Evolutionary conservation across 176 grass and related monocot genomes (phyloP).

Genomic region (Oryza nivara): DNA sequence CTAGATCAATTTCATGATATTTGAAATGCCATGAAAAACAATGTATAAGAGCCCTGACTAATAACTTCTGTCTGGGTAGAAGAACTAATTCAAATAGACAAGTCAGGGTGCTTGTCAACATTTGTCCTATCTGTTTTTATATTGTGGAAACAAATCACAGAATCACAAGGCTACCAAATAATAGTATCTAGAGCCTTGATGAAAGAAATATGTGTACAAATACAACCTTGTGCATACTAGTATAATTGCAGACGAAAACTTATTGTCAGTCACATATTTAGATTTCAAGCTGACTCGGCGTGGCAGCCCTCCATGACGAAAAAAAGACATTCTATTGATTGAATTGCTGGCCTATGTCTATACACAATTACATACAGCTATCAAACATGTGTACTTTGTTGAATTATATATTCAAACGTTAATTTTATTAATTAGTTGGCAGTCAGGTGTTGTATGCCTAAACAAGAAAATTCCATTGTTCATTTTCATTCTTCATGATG

Average conservation of each 20-base stretch:
- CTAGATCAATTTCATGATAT: background rate
- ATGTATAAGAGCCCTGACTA: background rate
- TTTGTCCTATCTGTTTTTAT: background rate
- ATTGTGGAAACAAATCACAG: slow-evolving; percentile 3
- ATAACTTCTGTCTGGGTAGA: background rate
- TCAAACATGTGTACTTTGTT: slow-evolving; percentile 15
- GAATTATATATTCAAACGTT: background rate
- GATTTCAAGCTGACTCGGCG: background rate
- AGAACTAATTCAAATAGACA: background rate
- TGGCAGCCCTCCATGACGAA: background rate
- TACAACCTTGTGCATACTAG: background rate
- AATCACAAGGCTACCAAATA: background rate
- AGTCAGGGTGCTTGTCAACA: background rate
- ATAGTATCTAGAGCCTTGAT: background rate
- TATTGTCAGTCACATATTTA: slow-evolving; percentile 6
- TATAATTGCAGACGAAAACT: background rate
- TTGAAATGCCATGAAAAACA: background rate
- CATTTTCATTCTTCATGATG: background rate
- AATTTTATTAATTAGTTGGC: background rate
- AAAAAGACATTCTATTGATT: background rate
- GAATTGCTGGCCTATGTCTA: background rate
- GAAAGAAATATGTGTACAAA: background rate
- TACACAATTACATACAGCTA: background rate
- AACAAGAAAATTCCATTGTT: background rate
- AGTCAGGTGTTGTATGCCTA: background rate